These are phyloP conservation scores for Acacia crassicarpa DNA, from an alignment of 306 rosid species.

Conservation along the genomic window DNA sequence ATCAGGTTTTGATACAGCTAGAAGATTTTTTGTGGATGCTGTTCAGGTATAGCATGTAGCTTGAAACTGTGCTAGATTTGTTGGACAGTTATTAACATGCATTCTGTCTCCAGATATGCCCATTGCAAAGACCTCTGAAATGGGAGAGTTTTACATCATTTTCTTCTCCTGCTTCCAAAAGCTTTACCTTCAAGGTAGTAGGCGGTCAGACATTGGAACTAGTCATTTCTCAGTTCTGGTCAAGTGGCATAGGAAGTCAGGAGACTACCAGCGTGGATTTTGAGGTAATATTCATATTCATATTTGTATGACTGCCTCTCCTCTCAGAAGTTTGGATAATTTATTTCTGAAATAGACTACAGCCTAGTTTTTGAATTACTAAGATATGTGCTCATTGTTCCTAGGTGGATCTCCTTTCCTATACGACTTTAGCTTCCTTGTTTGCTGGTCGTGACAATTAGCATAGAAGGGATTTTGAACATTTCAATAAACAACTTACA, in stretches of 20 bases:
- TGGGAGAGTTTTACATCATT: constrained; percentile 77
- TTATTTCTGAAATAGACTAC: not conserved
- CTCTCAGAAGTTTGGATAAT: constrained; percentile 19
- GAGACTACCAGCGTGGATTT: constrained; percentile 77
- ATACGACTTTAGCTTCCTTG: constrained; percentile 14
- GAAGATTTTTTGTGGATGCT: constrained; percentile 81
- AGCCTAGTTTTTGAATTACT: constrained; percentile 6
- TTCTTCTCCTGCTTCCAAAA: constrained; percentile 78
- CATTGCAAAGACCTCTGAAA: constrained; percentile 77
- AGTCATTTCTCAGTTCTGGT: constrained; percentile 91
- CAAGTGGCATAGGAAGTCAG: constrained; percentile 89
- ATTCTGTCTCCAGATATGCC: constrained; percentile 68
- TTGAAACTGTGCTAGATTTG: constrained; percentile 18
- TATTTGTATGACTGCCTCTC: constrained; percentile 18
- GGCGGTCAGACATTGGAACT: constrained; percentile 94
- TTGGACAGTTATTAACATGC: constrained; percentile 37
- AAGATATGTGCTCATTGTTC: constrained; percentile 20
- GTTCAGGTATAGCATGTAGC: constrained; percentile 69
- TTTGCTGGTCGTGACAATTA: constrained; percentile 5
- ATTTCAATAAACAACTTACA: not conserved
- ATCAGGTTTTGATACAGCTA: constrained; percentile 79
- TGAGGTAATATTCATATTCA: constrained; percentile 60
- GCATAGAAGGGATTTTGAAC: not conserved
- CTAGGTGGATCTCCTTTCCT: constrained; percentile 17
- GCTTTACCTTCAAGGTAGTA: constrained; percentile 77